These are phyloP conservation scores for Zhuliangozyma blackwelliae DNA, from an alignment of 1,139 yeast species.

Conservation along the genomic window DNA sequence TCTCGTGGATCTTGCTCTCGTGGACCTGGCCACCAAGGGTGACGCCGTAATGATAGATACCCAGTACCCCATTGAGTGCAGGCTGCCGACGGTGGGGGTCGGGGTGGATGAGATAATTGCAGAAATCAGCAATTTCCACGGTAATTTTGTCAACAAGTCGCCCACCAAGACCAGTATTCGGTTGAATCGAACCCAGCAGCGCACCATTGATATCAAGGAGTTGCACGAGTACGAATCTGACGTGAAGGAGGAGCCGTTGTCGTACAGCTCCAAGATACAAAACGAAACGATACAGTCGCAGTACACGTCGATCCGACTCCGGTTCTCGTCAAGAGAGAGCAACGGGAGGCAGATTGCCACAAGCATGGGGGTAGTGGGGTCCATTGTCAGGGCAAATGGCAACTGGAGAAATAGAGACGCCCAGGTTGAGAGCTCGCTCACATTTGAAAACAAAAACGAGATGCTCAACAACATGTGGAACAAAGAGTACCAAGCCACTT, in stretches of 20 bases:
- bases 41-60: conserved; percentile 9
- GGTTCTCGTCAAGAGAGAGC: conserved; percentile 23
- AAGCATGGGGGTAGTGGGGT: conserved; percentile 18
- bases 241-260: background rate
- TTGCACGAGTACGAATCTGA: conserved; percentile 18
- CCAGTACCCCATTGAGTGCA: conserved; percentile 10
- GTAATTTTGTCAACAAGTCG: conserved; percentile 23
- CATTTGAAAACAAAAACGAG: conserved; percentile 9
- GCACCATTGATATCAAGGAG: conserved; percentile 32
- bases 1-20: no score
- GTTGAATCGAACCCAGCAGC: conserved; percentile 32
- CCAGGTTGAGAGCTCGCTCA: no score
- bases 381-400: conserved; percentile 9
- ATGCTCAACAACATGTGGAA: conserved; percentile 10
- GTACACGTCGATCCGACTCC: conserved; percentile 34
- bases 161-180: conserved; percentile 10
- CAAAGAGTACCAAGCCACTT: conserved; percentile 2
- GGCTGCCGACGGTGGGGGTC: conserved; percentile 7
- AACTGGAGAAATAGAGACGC: background rate
- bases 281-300: conserved; percentile 36
- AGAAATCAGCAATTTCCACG: conserved; percentile 32
- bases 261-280: conserved; percentile 28
- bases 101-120: conserved; percentile 18
- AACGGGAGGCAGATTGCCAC: conserved; percentile 6
- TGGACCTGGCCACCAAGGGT: conserved; percentile 13